Percentiles rank a stretch among this genome's conserved stretches.
Evolutionary conservation across 2,329 filamentous ascomycete species (phyloP).

Genomic region (Kalmusia sp.): DNA sequence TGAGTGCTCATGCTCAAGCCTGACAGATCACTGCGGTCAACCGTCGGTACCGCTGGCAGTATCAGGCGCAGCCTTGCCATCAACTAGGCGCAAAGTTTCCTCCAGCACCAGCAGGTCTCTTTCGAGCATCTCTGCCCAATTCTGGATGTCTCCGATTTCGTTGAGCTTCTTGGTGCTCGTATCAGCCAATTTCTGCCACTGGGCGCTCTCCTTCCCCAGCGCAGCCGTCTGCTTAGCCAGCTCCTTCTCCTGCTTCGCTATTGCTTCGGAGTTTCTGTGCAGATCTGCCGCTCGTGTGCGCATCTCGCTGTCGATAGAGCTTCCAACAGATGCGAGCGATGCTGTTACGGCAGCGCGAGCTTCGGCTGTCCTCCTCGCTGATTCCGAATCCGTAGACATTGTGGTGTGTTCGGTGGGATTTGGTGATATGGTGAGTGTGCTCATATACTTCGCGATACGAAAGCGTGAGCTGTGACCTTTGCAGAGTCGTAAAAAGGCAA

Average conservation of each 20-base stretch:
- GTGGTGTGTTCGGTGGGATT: conserved; percentile 10
- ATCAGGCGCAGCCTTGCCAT: conserved; percentile 33
- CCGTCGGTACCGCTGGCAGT: conserved; percentile 42
- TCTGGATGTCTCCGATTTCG: conserved; percentile 82
- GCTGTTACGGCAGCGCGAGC: conserved; percentile 60
- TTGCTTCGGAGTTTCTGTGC: conserved; percentile 71
- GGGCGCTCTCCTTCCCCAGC: conserved; percentile 69
- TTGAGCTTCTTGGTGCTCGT: conserved; percentile 71
- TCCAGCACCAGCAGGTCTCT: conserved; percentile 49
- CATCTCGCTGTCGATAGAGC: conserved; percentile 73
- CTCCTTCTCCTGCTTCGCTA: conserved; percentile 72
- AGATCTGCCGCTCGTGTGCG: conserved; percentile 72
- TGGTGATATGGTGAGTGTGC: background rate
- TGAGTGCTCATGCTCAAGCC: too few species aligned
- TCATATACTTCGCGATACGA: conserved; percentile 7
- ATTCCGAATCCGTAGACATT: conserved; percentile 40
- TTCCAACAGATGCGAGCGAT: conserved; percentile 64
- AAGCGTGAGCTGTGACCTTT: background rate
- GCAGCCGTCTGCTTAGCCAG: conserved; percentile 66
- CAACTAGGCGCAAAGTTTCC: conserved; percentile 48
- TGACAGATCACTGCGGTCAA: conserved; percentile 13
- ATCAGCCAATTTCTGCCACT: conserved; percentile 68
- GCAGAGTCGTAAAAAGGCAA: background rate
- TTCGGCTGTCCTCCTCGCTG: conserved; percentile 51
- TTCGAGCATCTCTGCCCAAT: conserved; percentile 83